These are phyloP conservation scores for Tricholoma bakamatsutake DNA, from an alignment of 768 basidiomycete genomes.

Conservation along the genomic window DNA sequence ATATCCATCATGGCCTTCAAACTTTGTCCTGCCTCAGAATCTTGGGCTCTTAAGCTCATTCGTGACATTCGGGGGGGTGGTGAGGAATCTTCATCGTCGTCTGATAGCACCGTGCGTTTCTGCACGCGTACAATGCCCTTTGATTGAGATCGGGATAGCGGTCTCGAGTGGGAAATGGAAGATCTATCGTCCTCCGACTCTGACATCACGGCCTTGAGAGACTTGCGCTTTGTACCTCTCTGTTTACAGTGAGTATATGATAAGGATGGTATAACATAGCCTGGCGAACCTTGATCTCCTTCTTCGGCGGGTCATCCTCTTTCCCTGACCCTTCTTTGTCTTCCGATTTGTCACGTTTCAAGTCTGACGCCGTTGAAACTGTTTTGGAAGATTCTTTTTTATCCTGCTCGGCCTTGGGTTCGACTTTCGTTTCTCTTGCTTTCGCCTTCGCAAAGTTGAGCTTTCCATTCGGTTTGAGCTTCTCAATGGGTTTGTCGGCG, in stretches of 20 bases:
- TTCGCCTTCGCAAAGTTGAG: conserved; percentile 19
- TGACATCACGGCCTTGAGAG: conserved; percentile 21
- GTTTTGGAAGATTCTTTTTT: conserved; percentile 6
- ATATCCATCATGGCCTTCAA: conserved; percentile 68
- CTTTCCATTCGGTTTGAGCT: conserved; percentile 13
- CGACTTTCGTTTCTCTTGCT: not conserved
- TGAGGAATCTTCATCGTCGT: conserved; percentile 46
- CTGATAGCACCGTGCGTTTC: conserved; percentile 49
- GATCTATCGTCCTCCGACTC: conserved; percentile 21
- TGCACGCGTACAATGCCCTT: conserved; percentile 31
- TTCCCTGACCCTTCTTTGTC: conserved; percentile 14
- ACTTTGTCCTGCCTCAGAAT: conserved; percentile 40
- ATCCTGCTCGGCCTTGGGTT: conserved; percentile 7
- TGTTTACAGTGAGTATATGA: conserved; percentile 10
- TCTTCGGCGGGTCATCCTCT: not conserved
- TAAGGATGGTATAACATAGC: not conserved
- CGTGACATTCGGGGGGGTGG: conserved; percentile 29
- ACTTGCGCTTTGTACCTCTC: conserved; percentile 43
- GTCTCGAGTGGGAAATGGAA: conserved; percentile 1
- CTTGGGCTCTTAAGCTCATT: conserved; percentile 21
- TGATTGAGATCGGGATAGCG: conserved; percentile 1
- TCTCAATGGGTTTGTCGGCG: conserved; percentile 12
- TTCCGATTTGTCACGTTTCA: conserved; percentile 11
- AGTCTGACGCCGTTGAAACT: not conserved
- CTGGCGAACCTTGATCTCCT: conserved; percentile 8